Conservation (phyloP, 164 flowering plant genomes). For the Annona squamosa region DNA sequence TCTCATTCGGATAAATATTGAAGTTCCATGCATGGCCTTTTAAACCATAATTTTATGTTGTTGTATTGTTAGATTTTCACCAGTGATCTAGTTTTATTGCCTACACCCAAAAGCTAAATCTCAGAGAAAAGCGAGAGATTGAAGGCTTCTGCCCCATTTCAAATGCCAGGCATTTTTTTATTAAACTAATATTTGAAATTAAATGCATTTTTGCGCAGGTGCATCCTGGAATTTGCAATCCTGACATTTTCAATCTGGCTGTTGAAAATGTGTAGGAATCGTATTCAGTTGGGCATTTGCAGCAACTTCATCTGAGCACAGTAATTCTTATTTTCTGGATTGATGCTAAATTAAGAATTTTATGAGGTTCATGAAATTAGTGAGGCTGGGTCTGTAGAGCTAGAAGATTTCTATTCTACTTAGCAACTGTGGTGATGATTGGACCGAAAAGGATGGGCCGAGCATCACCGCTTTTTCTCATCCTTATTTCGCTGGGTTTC, state of each 20-base stretch:
- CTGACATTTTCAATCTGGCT: neutral
- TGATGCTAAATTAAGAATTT: neutral
- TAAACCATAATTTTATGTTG: no score
- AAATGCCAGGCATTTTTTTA: no score
- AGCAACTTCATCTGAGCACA: neutral
- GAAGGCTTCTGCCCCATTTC: no score
- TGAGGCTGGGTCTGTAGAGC: neutral
- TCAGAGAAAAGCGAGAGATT: no score
- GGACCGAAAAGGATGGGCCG: constrained; percentile 27
- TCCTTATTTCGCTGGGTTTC: constrained; percentile 42
- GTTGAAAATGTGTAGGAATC: neutral
- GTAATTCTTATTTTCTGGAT: no score
- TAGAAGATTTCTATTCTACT: neutral
- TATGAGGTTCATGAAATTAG: neutral
- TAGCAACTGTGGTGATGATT: constrained; percentile 1
- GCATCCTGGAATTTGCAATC: neutral
- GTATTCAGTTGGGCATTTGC: neutral
- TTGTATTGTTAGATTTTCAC: no score
- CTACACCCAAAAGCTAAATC: no score
- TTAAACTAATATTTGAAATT: no score
- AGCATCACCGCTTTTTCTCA: constrained; percentile 36
- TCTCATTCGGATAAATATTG: no score
- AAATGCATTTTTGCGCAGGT: neutral
- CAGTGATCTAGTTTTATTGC: no score
- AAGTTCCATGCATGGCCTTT: no score